Evolutionary conservation across 441 rosid species (phyloP).

Genomic region (Lepidium campestre): DNA sequence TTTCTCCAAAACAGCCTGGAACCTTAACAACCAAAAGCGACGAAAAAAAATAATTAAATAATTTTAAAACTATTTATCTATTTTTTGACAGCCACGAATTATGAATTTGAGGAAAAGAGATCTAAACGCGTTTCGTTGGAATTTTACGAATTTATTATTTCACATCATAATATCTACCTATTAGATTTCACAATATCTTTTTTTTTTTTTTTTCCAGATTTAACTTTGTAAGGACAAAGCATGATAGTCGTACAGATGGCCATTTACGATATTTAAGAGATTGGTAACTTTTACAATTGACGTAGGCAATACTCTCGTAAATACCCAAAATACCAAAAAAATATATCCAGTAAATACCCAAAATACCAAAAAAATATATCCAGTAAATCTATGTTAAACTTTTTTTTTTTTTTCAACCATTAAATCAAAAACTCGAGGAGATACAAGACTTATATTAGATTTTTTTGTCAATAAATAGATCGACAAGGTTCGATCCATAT

Average conservation of each 20-base stretch:
- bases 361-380: no score
- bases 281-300: not conserved
- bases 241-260: not conserved
- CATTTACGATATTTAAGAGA: not conserved
- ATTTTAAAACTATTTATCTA: not conserved
- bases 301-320: no score
- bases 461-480: no score
- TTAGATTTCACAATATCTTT: not conserved
- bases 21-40: not conserved
- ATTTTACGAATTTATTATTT: not conserved
- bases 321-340: no score
- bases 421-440: no score
- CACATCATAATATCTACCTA: not conserved
- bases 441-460: no score
- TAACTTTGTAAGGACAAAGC: not conserved
- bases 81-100: constrained; percentile 8
- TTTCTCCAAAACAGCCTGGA: no score
- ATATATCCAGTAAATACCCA: no score
- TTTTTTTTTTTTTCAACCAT: no score
- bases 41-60: not conserved
- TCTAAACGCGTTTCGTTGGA: constrained; percentile 19
- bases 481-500: no score
- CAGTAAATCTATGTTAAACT: no score
- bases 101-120: not conserved
- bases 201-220: no score